These are phyloP conservation scores for Dendryphion nanum DNA, from an alignment of 2,329 filamentous ascomycete species.

Conservation along the genomic window DNA sequence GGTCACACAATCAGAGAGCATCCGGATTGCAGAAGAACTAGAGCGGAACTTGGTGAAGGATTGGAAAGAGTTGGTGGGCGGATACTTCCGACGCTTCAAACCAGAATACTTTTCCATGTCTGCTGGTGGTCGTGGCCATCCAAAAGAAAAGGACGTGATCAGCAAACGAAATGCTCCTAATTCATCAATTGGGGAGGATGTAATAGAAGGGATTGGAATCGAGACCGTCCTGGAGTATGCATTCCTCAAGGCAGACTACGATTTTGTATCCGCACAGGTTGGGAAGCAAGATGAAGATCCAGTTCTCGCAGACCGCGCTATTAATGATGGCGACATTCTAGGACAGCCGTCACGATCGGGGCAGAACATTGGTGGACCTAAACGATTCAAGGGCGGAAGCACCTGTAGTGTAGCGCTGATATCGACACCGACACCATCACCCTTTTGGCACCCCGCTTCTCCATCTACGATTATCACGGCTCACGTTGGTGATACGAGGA, in stretches of 20 bases:
- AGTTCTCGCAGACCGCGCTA: slow-evolving; percentile 68
- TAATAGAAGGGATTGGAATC: slow-evolving; percentile 55
- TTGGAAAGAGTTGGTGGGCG: slow-evolving; percentile 84
- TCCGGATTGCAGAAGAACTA: slow-evolving; percentile 63
- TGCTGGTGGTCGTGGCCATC: slow-evolving; percentile 35
- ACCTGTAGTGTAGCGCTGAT: slow-evolving; percentile 89
- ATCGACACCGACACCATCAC: slow-evolving; percentile 84
- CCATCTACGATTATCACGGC: slow-evolving; percentile 81
- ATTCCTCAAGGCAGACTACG: slow-evolving; percentile 89
- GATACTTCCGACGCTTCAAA: slow-evolving; percentile 89
- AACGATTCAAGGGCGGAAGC: slow-evolving; percentile 87
- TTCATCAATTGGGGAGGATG: slow-evolving; percentile 20
- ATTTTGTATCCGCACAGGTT: slow-evolving; percentile 89
- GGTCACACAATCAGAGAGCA: slow-evolving; percentile 46
- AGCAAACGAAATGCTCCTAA: slow-evolving; percentile 22
- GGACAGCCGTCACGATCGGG: slow-evolving; percentile 57
- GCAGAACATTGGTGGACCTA: slow-evolving; percentile 67
- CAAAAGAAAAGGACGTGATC: slow-evolving; percentile 30
- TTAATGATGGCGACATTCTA: slow-evolving; percentile 83
- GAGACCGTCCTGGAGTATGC: slow-evolving; percentile 85
- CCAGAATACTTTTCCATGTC: slow-evolving; percentile 70
- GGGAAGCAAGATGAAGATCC: slow-evolving; percentile 72
- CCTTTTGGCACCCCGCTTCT: slow-evolving; percentile 91
- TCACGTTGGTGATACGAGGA: slow-evolving; percentile 90
- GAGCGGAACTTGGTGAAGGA: slow-evolving; percentile 69